Conservation (phyloP, 345 rosid species). For the Eucalyptus sideroxylon region DNA sequence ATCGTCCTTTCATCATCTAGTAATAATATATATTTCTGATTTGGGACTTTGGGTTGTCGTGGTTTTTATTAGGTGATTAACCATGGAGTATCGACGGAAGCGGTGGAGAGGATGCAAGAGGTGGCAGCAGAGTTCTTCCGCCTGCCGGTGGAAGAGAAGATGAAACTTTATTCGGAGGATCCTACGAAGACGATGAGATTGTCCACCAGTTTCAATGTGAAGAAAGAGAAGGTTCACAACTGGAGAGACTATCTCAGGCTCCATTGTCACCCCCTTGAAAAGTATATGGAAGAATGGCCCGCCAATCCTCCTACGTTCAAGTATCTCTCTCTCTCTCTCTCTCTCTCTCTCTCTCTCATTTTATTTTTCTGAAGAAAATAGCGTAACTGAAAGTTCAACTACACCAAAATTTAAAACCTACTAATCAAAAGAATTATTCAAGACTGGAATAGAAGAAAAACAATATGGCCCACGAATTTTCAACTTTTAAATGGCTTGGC, state of each 20-base stretch:
- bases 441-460: not conserved
- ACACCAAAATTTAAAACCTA: not conserved
- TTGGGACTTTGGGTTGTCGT: not conserved
- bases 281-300: slow-evolving; percentile 73
- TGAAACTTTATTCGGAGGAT: slow-evolving; percentile 81
- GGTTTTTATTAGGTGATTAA: slow-evolving; percentile 31
- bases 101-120: slow-evolving; percentile 22
- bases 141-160: slow-evolving; percentile 63
- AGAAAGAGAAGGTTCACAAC: slow-evolving; percentile 60
- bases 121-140: slow-evolving; percentile 49
- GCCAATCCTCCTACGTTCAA: slow-evolving; percentile 57
- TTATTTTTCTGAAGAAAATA: not conserved
- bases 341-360: not conserved
- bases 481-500: not conserved
- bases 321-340: slow-evolving; percentile 11
- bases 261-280: slow-evolving; percentile 62
- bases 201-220: slow-evolving; percentile 75
- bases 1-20: not conserved
- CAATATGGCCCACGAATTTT: not conserved
- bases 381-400: not conserved
- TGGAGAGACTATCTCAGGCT: slow-evolving; percentile 90
- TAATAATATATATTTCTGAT: not conserved
- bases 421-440: not conserved
- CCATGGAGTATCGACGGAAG: slow-evolving; percentile 37
- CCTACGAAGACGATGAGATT: slow-evolving; percentile 65